These are phyloP conservation scores for Rhododendron molle DNA, from an alignment of 148 eudicot species.

Conservation along the genomic window DNA sequence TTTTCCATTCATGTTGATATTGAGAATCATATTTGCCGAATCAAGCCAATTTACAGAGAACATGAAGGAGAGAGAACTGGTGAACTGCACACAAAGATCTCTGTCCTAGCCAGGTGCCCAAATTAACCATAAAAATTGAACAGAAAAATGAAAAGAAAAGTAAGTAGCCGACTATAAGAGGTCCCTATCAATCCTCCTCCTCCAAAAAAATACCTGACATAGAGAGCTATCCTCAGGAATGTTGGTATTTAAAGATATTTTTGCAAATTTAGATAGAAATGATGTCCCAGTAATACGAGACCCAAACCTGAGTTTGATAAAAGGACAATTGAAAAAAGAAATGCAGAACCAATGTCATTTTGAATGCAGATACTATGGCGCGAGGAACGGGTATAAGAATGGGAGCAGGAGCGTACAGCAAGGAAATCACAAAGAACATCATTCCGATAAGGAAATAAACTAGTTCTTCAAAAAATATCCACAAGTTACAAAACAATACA, in stretches of 20 bases:
- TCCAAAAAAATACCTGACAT: not conserved
- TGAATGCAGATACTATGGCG: not conserved
- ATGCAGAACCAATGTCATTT: not conserved
- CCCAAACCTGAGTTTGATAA: not conserved
- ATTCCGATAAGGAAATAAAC: not conserved
- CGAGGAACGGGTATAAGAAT: not conserved
- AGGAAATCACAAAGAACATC: not conserved
- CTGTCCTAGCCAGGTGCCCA: not conserved
- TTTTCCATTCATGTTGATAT: not conserved
- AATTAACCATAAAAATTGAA: not conserved
- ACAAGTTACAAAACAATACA: not conserved
- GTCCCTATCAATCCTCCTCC: not conserved
- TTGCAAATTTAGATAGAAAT: not conserved
- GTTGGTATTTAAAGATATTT: not conserved
- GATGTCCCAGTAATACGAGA: not conserved
- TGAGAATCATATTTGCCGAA: too few species aligned
- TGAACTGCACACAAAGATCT: not conserved
- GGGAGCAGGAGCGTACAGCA: not conserved
- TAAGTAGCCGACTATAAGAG: not conserved
- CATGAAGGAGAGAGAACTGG: too few species aligned
- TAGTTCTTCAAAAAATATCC: not conserved
- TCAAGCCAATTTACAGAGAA: too few species aligned
- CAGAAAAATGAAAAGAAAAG: not conserved
- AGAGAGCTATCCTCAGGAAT: not conserved
- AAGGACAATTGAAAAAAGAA: not conserved